Base-by-base conservation (phyloP, 2,329 filamentous ascomycete genomes). In the Amphichorda felina region DNA sequence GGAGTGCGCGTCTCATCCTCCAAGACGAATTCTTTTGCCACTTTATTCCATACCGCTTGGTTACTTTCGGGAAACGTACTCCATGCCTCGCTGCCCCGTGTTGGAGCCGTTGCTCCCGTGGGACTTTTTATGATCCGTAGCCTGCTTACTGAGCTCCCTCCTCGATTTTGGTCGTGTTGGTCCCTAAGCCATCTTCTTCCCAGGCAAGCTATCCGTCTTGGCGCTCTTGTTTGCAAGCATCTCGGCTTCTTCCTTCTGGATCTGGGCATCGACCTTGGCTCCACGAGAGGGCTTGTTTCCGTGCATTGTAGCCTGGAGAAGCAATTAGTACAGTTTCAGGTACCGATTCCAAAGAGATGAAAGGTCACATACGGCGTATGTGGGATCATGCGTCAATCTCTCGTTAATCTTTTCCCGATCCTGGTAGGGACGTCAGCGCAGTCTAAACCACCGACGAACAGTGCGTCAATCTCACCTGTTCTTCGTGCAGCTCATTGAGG, bases 251-350 rank as follows among this genome's bases (percentile, higher is more conserved):
- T 86, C 81, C 4, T 72, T 70, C 49, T 71, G 62, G 31, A 87
- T 45, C 56, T 82, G 53, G 39, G 81, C 72, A 54, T 87, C 82
- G 38, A 85, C 68, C 65, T 81, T 72, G 18, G 81, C 82, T 14
- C 82, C 81, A 49, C 65, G 73, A 14, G 75, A 81, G 3, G 81
- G 82, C 59, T 85, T 68, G 53, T 86, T 86, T 40, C 80, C 80
- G 50, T 87, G 80, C 43, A 66, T 51, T 45, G 60, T 70, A 37
- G 80, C 81, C 73, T 71, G 29, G 5, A 14, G 22, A 18, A 24
- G 37, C 39, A 37, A 34, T 43, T 17, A 41, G 33, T 6, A 32
- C 24, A 18, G 4, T 3, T 19, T 9, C 8, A 5, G 15, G 11
- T 8, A 13, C 26, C 18, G 26, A 16, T 22, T 25, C 14, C 16